Conservation (phyloP, 2,329 filamentous ascomycete genomes). For the Cryphonectria nitschkei region DNA sequence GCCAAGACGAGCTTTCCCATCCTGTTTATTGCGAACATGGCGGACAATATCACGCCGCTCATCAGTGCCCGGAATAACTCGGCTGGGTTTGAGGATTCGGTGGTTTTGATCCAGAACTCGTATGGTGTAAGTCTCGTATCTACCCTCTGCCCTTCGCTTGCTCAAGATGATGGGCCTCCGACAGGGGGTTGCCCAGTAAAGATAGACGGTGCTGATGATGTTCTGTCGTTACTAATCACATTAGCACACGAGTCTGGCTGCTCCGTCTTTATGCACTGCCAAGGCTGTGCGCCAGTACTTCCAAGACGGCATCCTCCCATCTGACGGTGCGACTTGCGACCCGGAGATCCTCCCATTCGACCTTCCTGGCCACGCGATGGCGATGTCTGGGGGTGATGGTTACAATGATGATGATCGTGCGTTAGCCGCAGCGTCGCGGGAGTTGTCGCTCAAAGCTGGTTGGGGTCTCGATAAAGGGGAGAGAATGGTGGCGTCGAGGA, state of each 20-base stretch:
- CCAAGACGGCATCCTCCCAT: conserved; percentile 50
- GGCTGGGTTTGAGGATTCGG: conserved; percentile 48
- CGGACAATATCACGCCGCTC: conserved; percentile 52
- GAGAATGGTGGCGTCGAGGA: background rate
- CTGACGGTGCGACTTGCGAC: conserved; percentile 49
- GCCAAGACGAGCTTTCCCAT: conserved; percentile 46
- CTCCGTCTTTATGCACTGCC: conserved; percentile 49
- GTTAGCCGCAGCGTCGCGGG: conserved; percentile 23
- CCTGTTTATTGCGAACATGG: conserved; percentile 47
- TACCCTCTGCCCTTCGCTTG: too few relatives aligned
- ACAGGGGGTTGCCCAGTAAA: background rate
- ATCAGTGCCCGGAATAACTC: conserved; percentile 48
- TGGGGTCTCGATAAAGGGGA: conserved; percentile 10
- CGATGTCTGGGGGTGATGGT: background rate
- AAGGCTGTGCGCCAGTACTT: conserved; percentile 49
- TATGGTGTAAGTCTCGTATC: conserved; percentile 48
- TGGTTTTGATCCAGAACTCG: conserved; percentile 52
- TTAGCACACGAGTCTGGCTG: conserved; percentile 54
- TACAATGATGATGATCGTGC: conserved; percentile 20
- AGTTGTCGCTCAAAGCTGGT: conserved; percentile 23
- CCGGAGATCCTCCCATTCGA: conserved; percentile 50
- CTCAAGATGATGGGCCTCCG: background rate
- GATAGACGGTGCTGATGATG: background rate
- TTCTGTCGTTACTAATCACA: background rate
- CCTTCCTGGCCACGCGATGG: conserved; percentile 14